Conservation (phyloP, 805 yeast genomes). For the Candida parachauliodes region DNA sequence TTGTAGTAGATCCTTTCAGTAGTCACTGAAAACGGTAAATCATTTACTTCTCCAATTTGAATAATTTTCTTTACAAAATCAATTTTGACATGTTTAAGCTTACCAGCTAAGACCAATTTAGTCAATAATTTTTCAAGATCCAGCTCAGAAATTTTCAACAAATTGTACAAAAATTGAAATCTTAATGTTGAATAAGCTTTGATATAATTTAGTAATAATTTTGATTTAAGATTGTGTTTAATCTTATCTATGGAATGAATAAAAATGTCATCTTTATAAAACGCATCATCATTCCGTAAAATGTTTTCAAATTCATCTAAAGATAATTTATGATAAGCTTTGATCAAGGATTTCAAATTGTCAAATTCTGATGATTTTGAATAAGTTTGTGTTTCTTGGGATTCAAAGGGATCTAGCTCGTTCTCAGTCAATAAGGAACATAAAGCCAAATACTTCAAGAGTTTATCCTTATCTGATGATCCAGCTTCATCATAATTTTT, state of each 20-base stretch:
- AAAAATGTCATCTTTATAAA: conserved; percentile 29
- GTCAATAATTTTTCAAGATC: conserved; percentile 27
- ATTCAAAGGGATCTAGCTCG: conserved; percentile 67
- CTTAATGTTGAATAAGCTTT: conserved; percentile 28
- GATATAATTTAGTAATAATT: conserved; percentile 24
- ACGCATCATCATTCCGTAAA: conserved; percentile 17
- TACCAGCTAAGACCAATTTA: conserved; percentile 28
- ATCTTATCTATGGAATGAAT: conserved; percentile 23
- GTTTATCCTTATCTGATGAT: conserved; percentile 45
- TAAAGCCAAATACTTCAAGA: conserved; percentile 59
- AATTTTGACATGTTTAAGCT: conserved; percentile 22
- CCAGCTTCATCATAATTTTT: conserved; percentile 45
- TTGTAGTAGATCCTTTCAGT: conserved; percentile 20
- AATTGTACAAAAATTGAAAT: conserved; percentile 22
- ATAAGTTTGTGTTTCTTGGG: conserved; percentile 65
- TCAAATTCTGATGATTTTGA: conserved; percentile 25
- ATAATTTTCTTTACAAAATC: conserved; percentile 23
- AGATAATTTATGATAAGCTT: conserved; percentile 28
- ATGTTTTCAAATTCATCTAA: conserved; percentile 17
- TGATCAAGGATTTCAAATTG: conserved; percentile 24
- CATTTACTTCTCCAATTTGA: conserved; percentile 1
- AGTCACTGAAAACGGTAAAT: conserved; percentile 1
- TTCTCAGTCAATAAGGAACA: conserved; percentile 61
- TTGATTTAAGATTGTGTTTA: conserved; percentile 27
- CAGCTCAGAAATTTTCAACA: conserved; percentile 16